Evolutionary conservation across 148 eudicot genomes (phyloP).

Genomic region (Simmondsia chinensis): DNA sequence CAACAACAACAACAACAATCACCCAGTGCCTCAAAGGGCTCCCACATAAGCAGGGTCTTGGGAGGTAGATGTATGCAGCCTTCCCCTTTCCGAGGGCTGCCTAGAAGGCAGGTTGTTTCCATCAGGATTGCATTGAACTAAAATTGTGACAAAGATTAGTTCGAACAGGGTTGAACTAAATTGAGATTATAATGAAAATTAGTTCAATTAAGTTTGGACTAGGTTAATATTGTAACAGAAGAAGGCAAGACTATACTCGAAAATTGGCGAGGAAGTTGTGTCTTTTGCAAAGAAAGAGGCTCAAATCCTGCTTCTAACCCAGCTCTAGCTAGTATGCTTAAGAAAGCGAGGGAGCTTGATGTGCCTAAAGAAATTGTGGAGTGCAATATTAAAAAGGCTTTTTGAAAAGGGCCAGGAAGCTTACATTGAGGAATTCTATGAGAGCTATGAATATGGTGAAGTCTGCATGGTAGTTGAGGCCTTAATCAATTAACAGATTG

Average conservation of each 20-base stretch:
- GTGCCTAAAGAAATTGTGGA: slow-evolving; percentile 88
- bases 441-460: slow-evolving; percentile 93
- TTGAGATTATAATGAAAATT: too few relatives aligned
- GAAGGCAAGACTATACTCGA: slow-evolving; percentile 68
- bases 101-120: too few relatives aligned
- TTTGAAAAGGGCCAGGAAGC: slow-evolving; percentile 97
- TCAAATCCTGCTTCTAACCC: slow-evolving; percentile 70
- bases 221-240: too few relatives aligned
- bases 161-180: too few relatives aligned
- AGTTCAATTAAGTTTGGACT: too few relatives aligned
- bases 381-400: slow-evolving; percentile 91
- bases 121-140: too few relatives aligned
- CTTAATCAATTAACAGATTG: slow-evolving; percentile 72
- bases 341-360: slow-evolving; percentile 90
- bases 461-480: slow-evolving; percentile 85
- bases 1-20: too few relatives aligned
- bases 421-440: slow-evolving; percentile 78
- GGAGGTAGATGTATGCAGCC: too few relatives aligned
- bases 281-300: slow-evolving; percentile 93
- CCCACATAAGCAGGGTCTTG: too few relatives aligned
- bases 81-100: too few relatives aligned
- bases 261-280: slow-evolving; percentile 83
- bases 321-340: slow-evolving; percentile 51
- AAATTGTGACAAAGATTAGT: too few relatives aligned
- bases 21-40: too few relatives aligned